These are phyloP conservation scores for Mentha longifolia DNA, from an alignment of 257 asterid species.

Conservation along the genomic window DNA sequence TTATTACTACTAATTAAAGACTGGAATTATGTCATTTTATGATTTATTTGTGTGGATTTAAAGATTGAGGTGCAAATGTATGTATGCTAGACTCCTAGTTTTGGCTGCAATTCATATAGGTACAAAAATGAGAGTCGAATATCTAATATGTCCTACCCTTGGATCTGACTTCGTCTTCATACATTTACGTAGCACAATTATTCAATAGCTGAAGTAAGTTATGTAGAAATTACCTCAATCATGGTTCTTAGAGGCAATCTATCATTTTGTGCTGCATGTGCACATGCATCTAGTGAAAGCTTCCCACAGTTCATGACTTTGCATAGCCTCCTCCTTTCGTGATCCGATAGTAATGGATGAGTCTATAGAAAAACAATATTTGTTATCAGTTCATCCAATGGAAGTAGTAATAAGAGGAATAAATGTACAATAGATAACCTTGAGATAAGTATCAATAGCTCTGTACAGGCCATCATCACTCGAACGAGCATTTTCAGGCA, in stretches of 20 bases:
- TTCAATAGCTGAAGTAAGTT: background rate
- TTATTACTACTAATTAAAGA: background rate
- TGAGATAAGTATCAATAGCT: slow-evolving; percentile 82
- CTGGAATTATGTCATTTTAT: background rate
- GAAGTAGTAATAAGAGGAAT: slow-evolving; percentile 15
- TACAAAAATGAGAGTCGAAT: slow-evolving; percentile 2
- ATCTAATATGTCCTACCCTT: slow-evolving; percentile 12
- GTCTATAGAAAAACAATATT: slow-evolving; percentile 39
- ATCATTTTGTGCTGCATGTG: slow-evolving; percentile 92
- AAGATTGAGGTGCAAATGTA: slow-evolving; percentile 1
- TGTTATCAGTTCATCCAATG: slow-evolving; percentile 13
- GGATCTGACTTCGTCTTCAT: background rate
- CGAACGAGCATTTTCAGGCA: slow-evolving; percentile 66
- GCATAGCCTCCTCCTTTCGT: slow-evolving; percentile 76
- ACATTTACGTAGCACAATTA: too few relatives aligned
- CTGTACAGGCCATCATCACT: slow-evolving; percentile 84
- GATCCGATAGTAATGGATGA: slow-evolving; percentile 74
- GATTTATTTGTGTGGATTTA: background rate
- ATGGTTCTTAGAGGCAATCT: slow-evolving; percentile 80
- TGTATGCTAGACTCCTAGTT: background rate
- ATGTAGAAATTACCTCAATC: slow-evolving; percentile 62
- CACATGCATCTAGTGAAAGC: slow-evolving; percentile 85
- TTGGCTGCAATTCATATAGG: background rate
- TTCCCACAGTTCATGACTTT: slow-evolving; percentile 76
- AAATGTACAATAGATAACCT: slow-evolving; percentile 45